Base-by-base conservation (phyloP, 2,329 filamentous ascomycete species). In the Aspergillus tamarii region DNA sequence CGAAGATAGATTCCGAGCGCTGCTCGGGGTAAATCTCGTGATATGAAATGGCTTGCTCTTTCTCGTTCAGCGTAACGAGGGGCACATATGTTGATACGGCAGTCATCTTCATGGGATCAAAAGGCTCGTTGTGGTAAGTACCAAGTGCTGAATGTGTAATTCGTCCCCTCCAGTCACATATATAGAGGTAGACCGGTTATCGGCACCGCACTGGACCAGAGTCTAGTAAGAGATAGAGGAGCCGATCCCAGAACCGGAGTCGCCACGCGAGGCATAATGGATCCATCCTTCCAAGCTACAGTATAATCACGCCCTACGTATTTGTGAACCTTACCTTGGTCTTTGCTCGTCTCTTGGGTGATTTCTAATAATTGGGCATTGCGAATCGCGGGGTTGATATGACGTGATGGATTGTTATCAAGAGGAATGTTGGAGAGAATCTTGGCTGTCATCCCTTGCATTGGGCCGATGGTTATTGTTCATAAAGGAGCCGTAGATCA, bases 301-400 rank as follows among this genome's bases (percentile, higher is more conserved):
- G 34, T 53, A 57, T 52, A 14, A 32, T 43, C 53, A 46, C 11
- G 5, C 11, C 21, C 26, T 32, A 8, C 23, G 59, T 63, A 63
- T 66, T 67, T 64, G 57, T 64, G 61, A 55, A n/a, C 28, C 26
- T 11, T 45, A n/a, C 12, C 41, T 5, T 53, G 43, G 11, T 26
- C 34, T 36, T 54, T n/a, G 21, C 28, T 45, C 0, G 2, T 19
- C 10, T 8, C 14, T 14, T 43, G n/a, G 50, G 14, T 39, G 50
- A n/a, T 39, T 43, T 41, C 23, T 43, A 52, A 36, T 34, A 30
- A 23, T 55, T 26, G 50, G 23, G 34, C 62, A 73, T 76, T 73
- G 73, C 72, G 69, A 69, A 73, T 71, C 66, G 72, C 72, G 74
- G 74, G 73, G 73, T 66, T 64, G 46, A 39, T 58, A 76, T 76